These are phyloP conservation scores for Phialemoniopsis sp. DNA, from an alignment of 2,329 filamentous ascomycete species.

Conservation along the genomic window DNA sequence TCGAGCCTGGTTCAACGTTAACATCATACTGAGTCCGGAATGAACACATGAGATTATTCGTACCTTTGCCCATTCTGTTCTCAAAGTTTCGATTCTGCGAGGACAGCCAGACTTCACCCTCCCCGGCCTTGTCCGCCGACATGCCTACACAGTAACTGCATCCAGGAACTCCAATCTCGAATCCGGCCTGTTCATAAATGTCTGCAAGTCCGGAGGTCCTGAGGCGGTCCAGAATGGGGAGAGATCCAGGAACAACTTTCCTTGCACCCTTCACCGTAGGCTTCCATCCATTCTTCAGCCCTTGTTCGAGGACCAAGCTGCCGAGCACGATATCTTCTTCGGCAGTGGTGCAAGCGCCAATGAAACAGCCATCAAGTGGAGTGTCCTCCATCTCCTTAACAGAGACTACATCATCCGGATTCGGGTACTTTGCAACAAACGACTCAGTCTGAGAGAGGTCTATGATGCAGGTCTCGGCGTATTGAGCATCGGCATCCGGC, in stretches of 20 bases:
- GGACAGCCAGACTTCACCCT: slow-evolving; percentile 37
- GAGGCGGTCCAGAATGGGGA: slow-evolving; percentile 30
- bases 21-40: too few species aligned
- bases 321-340: slow-evolving; percentile 39
- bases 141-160: slow-evolving; percentile 41
- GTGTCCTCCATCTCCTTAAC: slow-evolving; percentile 24
- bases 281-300: slow-evolving; percentile 22
- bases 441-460: slow-evolving; percentile 30
- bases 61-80: slow-evolving; percentile 32
- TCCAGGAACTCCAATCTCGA: slow-evolving; percentile 33
- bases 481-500: slow-evolving; percentile 30
- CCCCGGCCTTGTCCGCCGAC: slow-evolving; percentile 30
- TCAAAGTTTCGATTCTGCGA: slow-evolving; percentile 41
- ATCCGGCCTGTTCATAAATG: slow-evolving; percentile 33
- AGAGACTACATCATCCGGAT: slow-evolving; percentile 36
- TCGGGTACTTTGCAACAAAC: slow-evolving; percentile 33
- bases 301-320: slow-evolving; percentile 32
- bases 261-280: slow-evolving; percentile 25
- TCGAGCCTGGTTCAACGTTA: slow-evolving; percentile 18
- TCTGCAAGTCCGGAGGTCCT: slow-evolving; percentile 25
- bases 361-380: slow-evolving; percentile 36
- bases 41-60: too few species aligned
- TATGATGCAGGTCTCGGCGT: slow-evolving; percentile 28
- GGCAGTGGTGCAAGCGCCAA: slow-evolving; percentile 40
- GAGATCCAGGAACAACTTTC: slow-evolving; percentile 33